phyloP scores from a whole-genome alignment of 2,329 filamentous ascomycete species.

The Gremmenia infestans region DNA sequence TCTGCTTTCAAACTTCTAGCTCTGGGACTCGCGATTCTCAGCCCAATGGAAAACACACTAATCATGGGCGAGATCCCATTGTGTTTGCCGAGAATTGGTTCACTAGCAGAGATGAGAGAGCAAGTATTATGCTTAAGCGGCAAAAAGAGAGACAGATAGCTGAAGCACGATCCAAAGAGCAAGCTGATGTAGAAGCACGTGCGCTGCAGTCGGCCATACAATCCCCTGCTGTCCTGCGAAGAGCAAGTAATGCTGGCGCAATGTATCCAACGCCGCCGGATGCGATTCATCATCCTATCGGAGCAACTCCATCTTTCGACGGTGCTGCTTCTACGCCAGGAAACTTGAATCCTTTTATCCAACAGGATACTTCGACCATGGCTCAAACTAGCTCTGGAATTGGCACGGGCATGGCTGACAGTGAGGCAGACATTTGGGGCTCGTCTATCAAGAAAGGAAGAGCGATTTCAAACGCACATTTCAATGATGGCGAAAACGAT shows the following conservation, averaged over 20 bases:
- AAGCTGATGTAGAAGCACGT: conserved; percentile 38
- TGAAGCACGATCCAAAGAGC: conserved; percentile 36
- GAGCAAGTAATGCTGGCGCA: conserved; percentile 46
- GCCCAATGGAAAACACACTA: background rate
- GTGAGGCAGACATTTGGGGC: conserved; percentile 26
- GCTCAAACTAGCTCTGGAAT: conserved; percentile 8
- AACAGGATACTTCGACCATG: conserved; percentile 35
- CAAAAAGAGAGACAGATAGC: conserved; percentile 45
- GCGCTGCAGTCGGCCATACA: conserved; percentile 42
- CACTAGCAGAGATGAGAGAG: conserved; percentile 31
- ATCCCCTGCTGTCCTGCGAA: conserved; percentile 47
- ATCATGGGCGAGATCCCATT: conserved; percentile 30
- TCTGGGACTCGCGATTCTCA: conserved; percentile 10
- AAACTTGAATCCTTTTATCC: conserved; percentile 34
- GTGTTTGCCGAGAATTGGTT: conserved; percentile 35
- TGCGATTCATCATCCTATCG: conserved; percentile 49
- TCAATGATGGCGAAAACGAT: conserved; percentile 26
- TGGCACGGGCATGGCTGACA: conserved; percentile 12
- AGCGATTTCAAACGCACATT: conserved; percentile 17
- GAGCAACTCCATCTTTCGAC: conserved; percentile 53
- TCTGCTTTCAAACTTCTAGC: conserved; percentile 29
- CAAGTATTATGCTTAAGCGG: conserved; percentile 43
- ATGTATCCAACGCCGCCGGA: conserved; percentile 73
- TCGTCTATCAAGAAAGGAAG: conserved; percentile 23
- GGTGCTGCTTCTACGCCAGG: conserved; percentile 51